Conservation (phyloP, 2,329 filamentous ascomycete species). For the Talaromyces funiculosus region DNA sequence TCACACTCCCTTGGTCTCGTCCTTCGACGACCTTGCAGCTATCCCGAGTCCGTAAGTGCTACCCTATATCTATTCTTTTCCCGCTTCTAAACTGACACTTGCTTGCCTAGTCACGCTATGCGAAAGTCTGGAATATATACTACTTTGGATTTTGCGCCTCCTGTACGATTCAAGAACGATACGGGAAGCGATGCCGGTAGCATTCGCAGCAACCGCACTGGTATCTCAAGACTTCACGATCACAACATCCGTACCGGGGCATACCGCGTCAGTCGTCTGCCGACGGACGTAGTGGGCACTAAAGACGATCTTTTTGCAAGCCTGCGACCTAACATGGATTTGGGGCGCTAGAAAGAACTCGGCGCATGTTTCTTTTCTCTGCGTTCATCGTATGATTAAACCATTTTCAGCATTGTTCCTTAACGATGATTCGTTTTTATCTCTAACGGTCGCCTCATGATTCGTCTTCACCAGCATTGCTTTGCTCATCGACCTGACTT, state of each 20-base stretch:
- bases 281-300: slow-evolving; percentile 75
- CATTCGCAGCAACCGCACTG: slow-evolving; percentile 66
- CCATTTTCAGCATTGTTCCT: slow-evolving; percentile 6
- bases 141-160: slow-evolving; percentile 46
- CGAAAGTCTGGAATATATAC: slow-evolving; percentile 47
- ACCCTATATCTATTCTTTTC: not conserved
- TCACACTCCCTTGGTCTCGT: slow-evolving; percentile 71
- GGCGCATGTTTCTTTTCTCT: not conserved
- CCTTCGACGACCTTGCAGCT: slow-evolving; percentile 78
- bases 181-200: slow-evolving; percentile 43
- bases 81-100: not conserved
- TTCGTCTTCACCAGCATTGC: slow-evolving; percentile 5
- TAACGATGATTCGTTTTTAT: slow-evolving; percentile 5
- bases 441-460: slow-evolving; percentile 11
- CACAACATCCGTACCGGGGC: slow-evolving; percentile 73
- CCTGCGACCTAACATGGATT: slow-evolving; percentile 53
- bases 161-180: slow-evolving; percentile 43
- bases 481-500: slow-evolving; percentile 5
- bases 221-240: slow-evolving; percentile 65
- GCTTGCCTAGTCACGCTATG: slow-evolving; percentile 37
- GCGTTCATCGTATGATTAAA: not conserved
- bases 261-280: slow-evolving; percentile 79
- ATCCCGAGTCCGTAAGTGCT: slow-evolving; percentile 87
- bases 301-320: slow-evolving; percentile 59
- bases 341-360: slow-evolving; percentile 24